These are phyloP conservation scores for Polychytrium aggregatum DNA, from an alignment of 192 early-diverging fungal species.

Conservation along the genomic window DNA sequence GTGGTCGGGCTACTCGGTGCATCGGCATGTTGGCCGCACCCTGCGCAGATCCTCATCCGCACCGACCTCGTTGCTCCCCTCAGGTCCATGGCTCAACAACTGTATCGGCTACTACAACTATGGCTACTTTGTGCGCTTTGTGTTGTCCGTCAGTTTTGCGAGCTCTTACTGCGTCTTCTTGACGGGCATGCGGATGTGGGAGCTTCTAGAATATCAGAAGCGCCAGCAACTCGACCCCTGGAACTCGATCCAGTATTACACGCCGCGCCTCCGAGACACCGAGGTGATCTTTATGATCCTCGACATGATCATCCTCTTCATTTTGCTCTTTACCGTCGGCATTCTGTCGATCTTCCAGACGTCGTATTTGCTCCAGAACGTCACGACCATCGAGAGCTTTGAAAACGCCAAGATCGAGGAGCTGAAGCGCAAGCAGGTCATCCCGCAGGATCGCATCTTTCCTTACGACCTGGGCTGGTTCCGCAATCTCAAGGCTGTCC, in stretches of 20 bases:
- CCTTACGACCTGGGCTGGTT: constrained; percentile 74
- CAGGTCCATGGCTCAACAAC: constrained; percentile 78
- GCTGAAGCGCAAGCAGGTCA: constrained; percentile 47
- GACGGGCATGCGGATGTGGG: constrained; percentile 38
- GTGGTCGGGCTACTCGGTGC: background rate
- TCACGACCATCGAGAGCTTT: constrained; percentile 75
- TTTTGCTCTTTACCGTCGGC: constrained; percentile 59
- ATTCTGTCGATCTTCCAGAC: constrained; percentile 59
- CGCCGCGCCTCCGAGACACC: constrained; percentile 39
- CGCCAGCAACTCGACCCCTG: constrained; percentile 2
- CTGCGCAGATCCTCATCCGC: background rate
- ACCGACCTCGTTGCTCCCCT: background rate
- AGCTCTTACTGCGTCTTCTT: constrained; percentile 44
- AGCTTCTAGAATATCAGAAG: constrained; percentile 28
- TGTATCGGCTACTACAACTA: constrained; percentile 71
- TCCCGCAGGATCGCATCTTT: constrained; percentile 45
- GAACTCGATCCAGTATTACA: constrained; percentile 19
- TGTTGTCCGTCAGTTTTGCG: constrained; percentile 50
- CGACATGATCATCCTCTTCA: constrained; percentile 56
- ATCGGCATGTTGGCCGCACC: background rate
- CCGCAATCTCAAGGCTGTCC: constrained; percentile 60
- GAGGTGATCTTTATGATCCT: constrained; percentile 66
- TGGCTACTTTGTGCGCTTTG: constrained; percentile 69
- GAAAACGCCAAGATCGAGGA: constrained; percentile 59
- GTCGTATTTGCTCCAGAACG: constrained; percentile 56